These are phyloP conservation scores for Dictyostelium brefeldianum DNA, from an alignment of 78 protist species.

Conservation along the genomic window DNA sequence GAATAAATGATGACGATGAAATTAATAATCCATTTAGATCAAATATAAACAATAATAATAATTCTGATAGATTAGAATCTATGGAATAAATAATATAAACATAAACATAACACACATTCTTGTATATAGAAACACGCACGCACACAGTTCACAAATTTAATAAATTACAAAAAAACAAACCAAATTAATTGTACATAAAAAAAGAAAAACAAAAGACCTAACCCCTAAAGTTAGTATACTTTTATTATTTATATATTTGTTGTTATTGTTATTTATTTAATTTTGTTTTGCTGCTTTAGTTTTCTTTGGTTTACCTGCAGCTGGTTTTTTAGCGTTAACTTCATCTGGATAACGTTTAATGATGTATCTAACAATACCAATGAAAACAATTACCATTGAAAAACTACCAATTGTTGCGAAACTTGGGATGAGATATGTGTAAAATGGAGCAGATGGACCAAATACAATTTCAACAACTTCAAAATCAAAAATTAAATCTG, in stretches of 20 bases:
- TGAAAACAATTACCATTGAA: constrained; percentile 26
- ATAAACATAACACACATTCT: neutral
- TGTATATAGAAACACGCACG: no score
- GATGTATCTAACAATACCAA: neutral
- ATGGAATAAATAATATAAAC: neutral
- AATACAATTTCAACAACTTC: constrained; percentile 29
- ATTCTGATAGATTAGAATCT: constrained; percentile 9
- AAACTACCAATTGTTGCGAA: constrained; percentile 28
- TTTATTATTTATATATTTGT: neutral
- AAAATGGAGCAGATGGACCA: constrained; percentile 37
- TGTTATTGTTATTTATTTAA: neutral
- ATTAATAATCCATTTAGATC: neutral
- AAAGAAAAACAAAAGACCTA: no score
- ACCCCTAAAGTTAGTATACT: no score
- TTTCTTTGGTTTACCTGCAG: constrained; percentile 14
- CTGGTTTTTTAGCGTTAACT: neutral
- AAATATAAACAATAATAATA: constrained; percentile 1
- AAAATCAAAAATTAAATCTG: constrained; percentile 46
- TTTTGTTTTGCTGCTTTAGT: constrained; percentile 6
- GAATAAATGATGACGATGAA: neutral
- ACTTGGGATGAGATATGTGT: constrained; percentile 40
- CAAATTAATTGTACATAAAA: no score
- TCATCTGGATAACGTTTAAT: constrained; percentile 2
- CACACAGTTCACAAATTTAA: no score
- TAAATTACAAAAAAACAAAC: no score